Conservation (phyloP, 257 asterid genomes). For the Solanum clarkiae region DNA sequence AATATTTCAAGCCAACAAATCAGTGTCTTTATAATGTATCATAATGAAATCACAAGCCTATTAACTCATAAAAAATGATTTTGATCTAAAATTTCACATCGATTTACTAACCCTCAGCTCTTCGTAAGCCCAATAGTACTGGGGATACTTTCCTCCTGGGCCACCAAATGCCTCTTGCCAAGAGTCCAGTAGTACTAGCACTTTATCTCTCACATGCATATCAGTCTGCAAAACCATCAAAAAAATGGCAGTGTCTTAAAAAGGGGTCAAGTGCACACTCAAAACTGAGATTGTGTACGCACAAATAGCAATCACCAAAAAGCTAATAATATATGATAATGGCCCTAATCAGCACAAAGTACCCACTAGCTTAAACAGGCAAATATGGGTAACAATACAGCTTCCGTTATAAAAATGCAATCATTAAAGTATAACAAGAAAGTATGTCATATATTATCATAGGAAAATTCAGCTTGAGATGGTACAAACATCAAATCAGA, state of each 20-base stretch:
- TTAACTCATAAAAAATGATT: not conserved
- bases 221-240: constrained; percentile 54
- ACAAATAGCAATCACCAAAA: not conserved
- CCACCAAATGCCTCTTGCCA: constrained; percentile 98
- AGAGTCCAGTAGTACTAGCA: constrained; percentile 55
- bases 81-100: not conserved
- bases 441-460: not conserved
- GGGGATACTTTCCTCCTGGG: constrained; percentile 76
- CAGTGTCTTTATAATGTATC: not conserved
- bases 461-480: not conserved
- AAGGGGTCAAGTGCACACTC: not conserved
- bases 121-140: constrained; percentile 76
- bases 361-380: not conserved
- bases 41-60: not conserved
- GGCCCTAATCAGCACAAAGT: not conserved
- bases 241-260: not conserved
- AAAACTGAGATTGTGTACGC: not conserved
- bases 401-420: not conserved
- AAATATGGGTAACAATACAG: not conserved
- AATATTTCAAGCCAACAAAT: not conserved
- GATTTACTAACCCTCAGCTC: constrained; percentile 56
- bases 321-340: not conserved
- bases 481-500: not conserved
- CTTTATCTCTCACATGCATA: constrained; percentile 71
- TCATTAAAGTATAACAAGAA: not conserved